Conservation (phyloP, 352 stramenopile genomes). For the Halophytophthora batemanensis region DNA sequence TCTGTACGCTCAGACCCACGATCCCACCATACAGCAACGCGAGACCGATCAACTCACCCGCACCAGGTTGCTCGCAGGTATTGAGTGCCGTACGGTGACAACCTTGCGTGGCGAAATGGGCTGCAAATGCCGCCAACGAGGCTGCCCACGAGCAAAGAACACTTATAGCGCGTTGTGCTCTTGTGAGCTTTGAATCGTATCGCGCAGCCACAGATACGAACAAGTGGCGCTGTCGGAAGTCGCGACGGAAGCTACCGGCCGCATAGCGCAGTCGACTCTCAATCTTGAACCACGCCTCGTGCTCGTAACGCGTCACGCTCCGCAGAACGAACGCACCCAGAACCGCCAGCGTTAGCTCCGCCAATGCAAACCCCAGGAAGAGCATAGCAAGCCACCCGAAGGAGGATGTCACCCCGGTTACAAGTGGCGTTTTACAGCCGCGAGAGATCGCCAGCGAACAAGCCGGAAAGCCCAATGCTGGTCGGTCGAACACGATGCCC, state of each 20-base stretch:
- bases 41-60: constrained; percentile 41
- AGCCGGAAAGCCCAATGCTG: constrained; percentile 25
- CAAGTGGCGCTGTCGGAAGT: constrained; percentile 42
- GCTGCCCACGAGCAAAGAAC: constrained; percentile 43
- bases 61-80: constrained; percentile 54
- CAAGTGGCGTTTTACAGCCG: constrained; percentile 33
- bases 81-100: constrained; percentile 60
- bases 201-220: constrained; percentile 40
- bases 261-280: constrained; percentile 56
- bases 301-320: constrained; percentile 28
- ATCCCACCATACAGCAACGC: constrained; percentile 56
- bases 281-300: constrained; percentile 43
- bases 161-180: constrained; percentile 46
- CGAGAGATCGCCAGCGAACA: constrained; percentile 36
- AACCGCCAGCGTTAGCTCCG: constrained; percentile 26
- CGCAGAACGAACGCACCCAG: constrained; percentile 25
- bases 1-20: constrained; percentile 41
- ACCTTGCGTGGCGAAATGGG: constrained; percentile 50
- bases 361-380: constrained; percentile 29
- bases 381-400: constrained; percentile 50
- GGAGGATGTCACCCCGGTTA: constrained; percentile 29
- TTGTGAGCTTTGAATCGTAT: constrained; percentile 65
- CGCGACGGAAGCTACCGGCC: constrained; percentile 42
- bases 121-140: constrained; percentile 43
- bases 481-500: constrained; percentile 44